Conservation (phyloP, 495 filamentous ascomycete species). For the Pyrenula aspistea region DNA sequence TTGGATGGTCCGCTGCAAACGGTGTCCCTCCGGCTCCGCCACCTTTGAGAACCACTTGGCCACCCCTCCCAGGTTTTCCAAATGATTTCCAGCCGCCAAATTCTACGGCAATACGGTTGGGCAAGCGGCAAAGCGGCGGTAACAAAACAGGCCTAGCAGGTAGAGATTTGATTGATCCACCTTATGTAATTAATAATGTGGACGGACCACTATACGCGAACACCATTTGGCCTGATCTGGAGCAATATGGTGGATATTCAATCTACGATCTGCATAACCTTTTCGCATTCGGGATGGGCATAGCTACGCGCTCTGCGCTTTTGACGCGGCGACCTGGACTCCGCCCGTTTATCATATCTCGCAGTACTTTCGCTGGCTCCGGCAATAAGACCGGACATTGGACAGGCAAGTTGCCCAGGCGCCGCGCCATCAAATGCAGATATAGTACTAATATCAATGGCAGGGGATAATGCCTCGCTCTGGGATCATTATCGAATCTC, state of each 20-base stretch:
- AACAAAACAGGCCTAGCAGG: conserved; percentile 3
- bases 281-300: conserved; percentile 78
- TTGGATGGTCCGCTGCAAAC: background rate
- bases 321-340: conserved; percentile 48
- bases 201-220: conserved; percentile 7
- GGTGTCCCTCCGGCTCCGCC: conserved; percentile 10
- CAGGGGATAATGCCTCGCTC: conserved; percentile 61
- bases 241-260: conserved; percentile 7
- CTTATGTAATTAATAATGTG: conserved; percentile 10
- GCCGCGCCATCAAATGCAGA: background rate
- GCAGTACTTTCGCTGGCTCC: conserved; percentile 72
- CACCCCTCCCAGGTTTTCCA: conserved; percentile 12
- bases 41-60: conserved; percentile 7
- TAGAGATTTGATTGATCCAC: conserved; percentile 8
- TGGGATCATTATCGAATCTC: conserved; percentile 64
- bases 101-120: conserved; percentile 2
- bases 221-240: conserved; percentile 4
- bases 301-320: conserved; percentile 56
- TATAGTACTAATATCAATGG: background rate
- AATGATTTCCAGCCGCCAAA: conserved; percentile 9
- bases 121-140: conserved; percentile 1
- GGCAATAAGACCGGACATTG: conserved; percentile 72
- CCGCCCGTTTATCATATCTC: conserved; percentile 71
- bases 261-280: conserved; percentile 74
- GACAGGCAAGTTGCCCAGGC: conserved; percentile 29